A percentile compares a stretch with the other conserved stretches of the same genome.
phyloP scores from a whole-genome alignment of 164 flowering plant species.

The Vitis riparia region DNA sequence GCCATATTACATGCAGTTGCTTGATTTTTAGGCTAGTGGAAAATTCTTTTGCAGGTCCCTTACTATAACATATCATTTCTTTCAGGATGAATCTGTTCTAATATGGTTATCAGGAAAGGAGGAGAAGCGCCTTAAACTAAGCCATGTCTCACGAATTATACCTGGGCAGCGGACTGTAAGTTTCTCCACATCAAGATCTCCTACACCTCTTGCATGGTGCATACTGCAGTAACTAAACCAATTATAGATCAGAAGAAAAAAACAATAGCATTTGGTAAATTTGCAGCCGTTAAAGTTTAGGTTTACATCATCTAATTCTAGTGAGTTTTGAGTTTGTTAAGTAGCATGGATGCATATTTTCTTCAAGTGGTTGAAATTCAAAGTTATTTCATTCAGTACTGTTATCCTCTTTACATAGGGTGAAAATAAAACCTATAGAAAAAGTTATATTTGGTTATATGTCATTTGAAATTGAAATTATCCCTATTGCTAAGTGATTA shows the following conservation, averaged over 20 bases:
- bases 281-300: neutral
- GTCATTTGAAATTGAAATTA: neutral
- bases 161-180: constrained; percentile 44
- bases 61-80: neutral
- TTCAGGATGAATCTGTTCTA: constrained; percentile 38
- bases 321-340: neutral
- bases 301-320: neutral
- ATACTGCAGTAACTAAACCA: neutral
- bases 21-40: neutral
- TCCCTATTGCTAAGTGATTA: too few species aligned
- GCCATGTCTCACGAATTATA: constrained; percentile 38
- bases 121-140: constrained; percentile 37
- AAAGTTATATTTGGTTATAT: neutral
- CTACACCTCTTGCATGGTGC: neutral
- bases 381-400: neutral
- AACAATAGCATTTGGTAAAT: neutral
- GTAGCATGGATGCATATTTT: neutral
- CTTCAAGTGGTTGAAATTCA: neutral
- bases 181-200: constrained; percentile 4
- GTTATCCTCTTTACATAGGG: neutral
- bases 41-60: neutral
- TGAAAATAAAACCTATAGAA: neutral
- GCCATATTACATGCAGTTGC: neutral
- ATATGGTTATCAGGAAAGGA: constrained; percentile 40
- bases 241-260: neutral